Base-by-base conservation (phyloP, 495 filamentous ascomycete species). In the Choiromyces venosus region DNA sequence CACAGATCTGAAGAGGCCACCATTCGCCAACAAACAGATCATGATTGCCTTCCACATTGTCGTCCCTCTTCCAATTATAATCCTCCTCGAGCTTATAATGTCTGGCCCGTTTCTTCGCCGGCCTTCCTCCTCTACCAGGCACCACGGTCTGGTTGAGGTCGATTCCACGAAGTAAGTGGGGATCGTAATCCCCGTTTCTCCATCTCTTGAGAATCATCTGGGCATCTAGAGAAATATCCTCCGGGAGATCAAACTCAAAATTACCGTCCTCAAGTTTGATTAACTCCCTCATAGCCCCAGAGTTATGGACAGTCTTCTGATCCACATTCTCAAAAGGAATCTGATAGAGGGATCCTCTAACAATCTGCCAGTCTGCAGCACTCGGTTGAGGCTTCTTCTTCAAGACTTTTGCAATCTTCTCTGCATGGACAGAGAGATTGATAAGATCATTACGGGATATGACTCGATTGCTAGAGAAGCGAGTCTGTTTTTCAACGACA, bases 1-100 rank as follows among this genome's bases (percentile, higher is more conserved):
- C 83, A 71, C 82, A 83, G 6, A 89, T 83, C 42, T 87, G 86
- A 2, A 83, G 76, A 0, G 86, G 87, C 86, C 85, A 89, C 87
- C 88, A 89, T 70, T 87, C 84, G 0, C 88, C 88, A 70, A 85
- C 83, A 4, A 84, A 73, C 18, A 89, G 82, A 16, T 82, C 73
- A 42, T 86, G 85, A 37, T 83, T 79, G 10, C 88, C 88, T 39
- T 81, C 82, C 0, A 84, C 81, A 19, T 82, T 81, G 9, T 81
- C 71, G 21, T 77, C 39, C 19, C 71, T 72, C 52, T 78, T 71
- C 33, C 70, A 79, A 0, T 66, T 65, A 37, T 84, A 83, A 0
- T 66, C 64, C n/a, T 77, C 77, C 69, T 86, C 80, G n/a, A 85
- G 65, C 0, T 39, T 68, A 35, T 83, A 83, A 9, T 68, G 69